phyloP scores from a whole-genome alignment of 75 land plant genomes.

The Azolla pinnata region DNA sequence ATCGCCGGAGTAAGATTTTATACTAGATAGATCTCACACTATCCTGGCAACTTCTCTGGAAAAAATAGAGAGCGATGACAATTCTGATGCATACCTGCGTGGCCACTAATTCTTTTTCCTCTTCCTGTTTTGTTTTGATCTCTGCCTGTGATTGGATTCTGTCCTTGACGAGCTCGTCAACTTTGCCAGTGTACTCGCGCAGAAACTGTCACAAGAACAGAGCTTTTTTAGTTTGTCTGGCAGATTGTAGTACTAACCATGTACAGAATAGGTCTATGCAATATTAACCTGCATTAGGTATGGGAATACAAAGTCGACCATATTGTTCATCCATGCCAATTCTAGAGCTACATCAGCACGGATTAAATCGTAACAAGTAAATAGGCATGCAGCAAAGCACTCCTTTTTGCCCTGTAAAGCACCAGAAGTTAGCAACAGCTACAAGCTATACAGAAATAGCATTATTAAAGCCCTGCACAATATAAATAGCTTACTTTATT shows the following conservation, averaged over 20 bases:
- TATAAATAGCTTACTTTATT: too few species aligned
- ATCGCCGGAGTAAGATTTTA: too few species aligned
- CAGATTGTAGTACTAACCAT: too few species aligned
- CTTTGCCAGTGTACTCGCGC: constrained; percentile 89
- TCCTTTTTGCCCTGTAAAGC: constrained; percentile 86
- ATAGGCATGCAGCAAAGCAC: constrained; percentile 94
- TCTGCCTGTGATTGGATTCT: constrained; percentile 62
- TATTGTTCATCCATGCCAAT: constrained; percentile 93
- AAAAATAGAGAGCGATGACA: too few species aligned
- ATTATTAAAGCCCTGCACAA: too few species aligned
- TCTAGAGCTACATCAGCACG: constrained; percentile 90
- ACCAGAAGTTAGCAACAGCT: too few species aligned
- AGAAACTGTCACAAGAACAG: constrained; percentile 43
- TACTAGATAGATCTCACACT: too few species aligned
- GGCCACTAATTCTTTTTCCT: constrained; percentile 83
- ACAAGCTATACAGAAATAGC: too few species aligned
- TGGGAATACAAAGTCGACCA: constrained; percentile 94
- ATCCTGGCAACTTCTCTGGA: too few species aligned
- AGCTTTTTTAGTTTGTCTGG: too few species aligned
- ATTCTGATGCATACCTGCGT: constrained; percentile 46
- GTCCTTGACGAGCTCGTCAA: constrained; percentile 91
- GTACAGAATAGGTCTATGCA: too few species aligned
- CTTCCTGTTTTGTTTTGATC: constrained; percentile 66
- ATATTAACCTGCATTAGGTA: constrained; percentile 72
- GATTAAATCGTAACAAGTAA: constrained; percentile 90